These are phyloP conservation scores for Zasmidium cellare DNA, from an alignment of 2,329 filamentous ascomycete species.

Conservation along the genomic window DNA sequence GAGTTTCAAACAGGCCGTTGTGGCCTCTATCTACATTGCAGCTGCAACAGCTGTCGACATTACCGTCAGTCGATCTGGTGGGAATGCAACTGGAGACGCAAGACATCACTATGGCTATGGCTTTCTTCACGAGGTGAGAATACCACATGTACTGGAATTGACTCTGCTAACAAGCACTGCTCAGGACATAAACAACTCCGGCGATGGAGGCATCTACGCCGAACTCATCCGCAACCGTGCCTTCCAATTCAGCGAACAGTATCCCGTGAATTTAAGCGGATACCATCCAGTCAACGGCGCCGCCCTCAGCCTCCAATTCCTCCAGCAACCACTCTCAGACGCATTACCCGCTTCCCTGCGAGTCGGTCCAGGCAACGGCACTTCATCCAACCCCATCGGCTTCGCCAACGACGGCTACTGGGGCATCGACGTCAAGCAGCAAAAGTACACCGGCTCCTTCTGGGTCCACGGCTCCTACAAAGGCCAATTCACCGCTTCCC, in stretches of 20 bases:
- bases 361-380: conserved; percentile 24
- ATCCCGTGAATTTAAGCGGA: not conserved
- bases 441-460: conserved; percentile 37
- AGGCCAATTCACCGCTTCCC: conserved; percentile 29
- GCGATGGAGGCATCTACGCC: conserved; percentile 72
- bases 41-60: conserved; percentile 11
- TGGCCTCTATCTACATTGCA: not conserved
- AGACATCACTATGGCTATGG: conserved; percentile 17
- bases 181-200: conserved; percentile 55
- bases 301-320: conserved; percentile 49
- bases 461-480: conserved; percentile 34
- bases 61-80: conserved; percentile 17
- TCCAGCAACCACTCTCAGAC: conserved; percentile 52
- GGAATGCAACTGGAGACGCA: conserved; percentile 16
- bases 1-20: not conserved
- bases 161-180: conserved; percentile 40
- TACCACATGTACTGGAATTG: not conserved
- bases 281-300: conserved; percentile 50
- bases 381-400: conserved; percentile 30
- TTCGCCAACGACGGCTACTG: conserved; percentile 47
- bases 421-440: conserved; percentile 32
- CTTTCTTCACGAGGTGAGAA: conserved; percentile 2
- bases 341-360: conserved; percentile 55
- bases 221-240: conserved; percentile 70
- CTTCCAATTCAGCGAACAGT: conserved; percentile 48